These are phyloP conservation scores for Mycena galericulata DNA, from an alignment of 768 basidiomycete species.

Conservation along the genomic window DNA sequence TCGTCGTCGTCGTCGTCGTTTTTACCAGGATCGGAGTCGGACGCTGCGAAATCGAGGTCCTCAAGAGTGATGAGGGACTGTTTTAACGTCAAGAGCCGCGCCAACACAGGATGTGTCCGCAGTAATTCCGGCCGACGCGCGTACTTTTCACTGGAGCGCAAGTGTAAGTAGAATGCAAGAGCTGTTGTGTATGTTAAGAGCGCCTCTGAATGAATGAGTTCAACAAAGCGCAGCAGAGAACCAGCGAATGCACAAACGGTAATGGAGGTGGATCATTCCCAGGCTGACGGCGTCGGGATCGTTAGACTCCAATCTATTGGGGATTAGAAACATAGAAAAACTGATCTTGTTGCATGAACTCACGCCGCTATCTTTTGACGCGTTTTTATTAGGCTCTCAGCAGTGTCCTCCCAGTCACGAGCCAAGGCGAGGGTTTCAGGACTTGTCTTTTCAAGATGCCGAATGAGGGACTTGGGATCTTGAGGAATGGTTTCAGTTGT, in stretches of 20 bases:
- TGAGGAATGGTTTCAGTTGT: constrained; percentile 54
- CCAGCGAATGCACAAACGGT: constrained; percentile 70
- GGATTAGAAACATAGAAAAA: background rate
- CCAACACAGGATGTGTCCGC: constrained; percentile 77
- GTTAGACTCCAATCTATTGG: constrained; percentile 59
- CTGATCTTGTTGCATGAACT: constrained; percentile 32
- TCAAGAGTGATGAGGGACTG: constrained; percentile 85
- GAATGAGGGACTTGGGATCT: constrained; percentile 71
- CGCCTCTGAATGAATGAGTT: constrained; percentile 72
- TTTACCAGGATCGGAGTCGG: constrained; percentile 61
- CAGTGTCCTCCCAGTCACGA: constrained; percentile 86
- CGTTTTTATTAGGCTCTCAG: constrained; percentile 61
- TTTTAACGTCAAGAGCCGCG: constrained; percentile 85
- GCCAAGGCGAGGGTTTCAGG: constrained; percentile 86
- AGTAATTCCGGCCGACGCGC: constrained; percentile 70
- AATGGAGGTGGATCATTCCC: constrained; percentile 86
- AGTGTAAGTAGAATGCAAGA: constrained; percentile 92
- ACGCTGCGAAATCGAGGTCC: constrained; percentile 78
- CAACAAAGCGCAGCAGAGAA: background rate
- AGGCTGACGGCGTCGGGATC: constrained; percentile 66
- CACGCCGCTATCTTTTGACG: constrained; percentile 69
- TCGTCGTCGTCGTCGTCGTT: constrained; percentile 58
- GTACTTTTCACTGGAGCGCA: constrained; percentile 79
- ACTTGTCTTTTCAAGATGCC: constrained; percentile 77
- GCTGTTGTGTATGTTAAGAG: constrained; percentile 90